phyloP scores from a whole-genome alignment of 2,329 filamentous ascomycete species.

The Fusarium sp. region DNA sequence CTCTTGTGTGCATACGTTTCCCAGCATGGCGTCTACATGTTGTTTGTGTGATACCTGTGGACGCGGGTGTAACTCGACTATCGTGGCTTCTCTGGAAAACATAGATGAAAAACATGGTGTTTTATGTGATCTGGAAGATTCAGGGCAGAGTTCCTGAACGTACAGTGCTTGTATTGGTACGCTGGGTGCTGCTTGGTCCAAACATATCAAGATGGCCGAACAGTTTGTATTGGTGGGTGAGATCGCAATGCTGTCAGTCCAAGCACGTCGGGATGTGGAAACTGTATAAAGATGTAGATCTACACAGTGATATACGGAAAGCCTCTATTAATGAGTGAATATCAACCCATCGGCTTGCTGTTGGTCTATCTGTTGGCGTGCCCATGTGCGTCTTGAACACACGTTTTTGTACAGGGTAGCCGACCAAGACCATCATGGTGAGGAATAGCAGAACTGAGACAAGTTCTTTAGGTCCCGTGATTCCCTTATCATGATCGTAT shows the following conservation, averaged over 20 bases:
- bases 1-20: background rate
- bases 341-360: background rate
- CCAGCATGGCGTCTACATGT: background rate
- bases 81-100: background rate
- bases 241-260: background rate
- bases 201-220: too few relatives aligned
- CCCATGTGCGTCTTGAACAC: background rate
- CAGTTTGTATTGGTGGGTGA: background rate
- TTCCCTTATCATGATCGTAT: background rate
- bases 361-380: background rate
- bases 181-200: background rate
- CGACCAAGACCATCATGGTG: background rate
- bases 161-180: background rate
- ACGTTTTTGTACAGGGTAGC: background rate
- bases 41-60: background rate
- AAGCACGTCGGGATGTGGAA: background rate
- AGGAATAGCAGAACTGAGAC: background rate
- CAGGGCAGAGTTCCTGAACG: too few relatives aligned
- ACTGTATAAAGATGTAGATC: background rate
- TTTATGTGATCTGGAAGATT: background rate
- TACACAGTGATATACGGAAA: too few relatives aligned
- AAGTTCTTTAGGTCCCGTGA: background rate
- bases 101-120: background rate
- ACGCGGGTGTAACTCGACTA: background rate
- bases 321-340: background rate